Conservation (phyloP, 352 stramenopile genomes). For the Pythium diclinum region DNA sequence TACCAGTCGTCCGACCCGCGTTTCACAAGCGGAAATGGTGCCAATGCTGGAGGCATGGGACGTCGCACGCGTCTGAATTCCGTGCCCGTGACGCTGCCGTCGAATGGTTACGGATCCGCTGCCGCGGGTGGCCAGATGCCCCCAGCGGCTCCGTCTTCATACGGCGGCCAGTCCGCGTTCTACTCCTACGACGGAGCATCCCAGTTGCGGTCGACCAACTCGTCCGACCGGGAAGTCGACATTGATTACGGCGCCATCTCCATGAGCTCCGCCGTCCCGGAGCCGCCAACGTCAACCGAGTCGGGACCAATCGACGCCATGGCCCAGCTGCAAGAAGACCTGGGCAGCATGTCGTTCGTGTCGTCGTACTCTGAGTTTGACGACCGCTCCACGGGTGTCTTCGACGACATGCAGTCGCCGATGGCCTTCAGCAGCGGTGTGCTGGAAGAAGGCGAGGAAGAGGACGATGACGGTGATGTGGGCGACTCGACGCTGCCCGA, state of each 20-base stretch:
- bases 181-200: constrained; percentile 21
- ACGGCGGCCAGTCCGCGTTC: constrained; percentile 4
- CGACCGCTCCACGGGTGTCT: constrained; percentile 26
- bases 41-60: not conserved
- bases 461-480: constrained; percentile 39
- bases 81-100: constrained; percentile 48
- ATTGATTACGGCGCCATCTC: constrained; percentile 22
- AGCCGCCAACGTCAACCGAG: constrained; percentile 22
- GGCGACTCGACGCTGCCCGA: constrained; percentile 68
- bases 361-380: constrained; percentile 39
- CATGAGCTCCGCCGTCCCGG: constrained; percentile 21
- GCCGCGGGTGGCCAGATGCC: not conserved
- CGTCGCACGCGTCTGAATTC: constrained; percentile 61
- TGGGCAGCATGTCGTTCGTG: constrained; percentile 34
- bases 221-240: constrained; percentile 26
- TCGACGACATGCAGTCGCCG: constrained; percentile 17
- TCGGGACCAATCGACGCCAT: constrained; percentile 14
- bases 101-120: not conserved
- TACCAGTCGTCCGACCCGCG: constrained; percentile 1
- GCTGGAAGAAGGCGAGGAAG: constrained; percentile 26
- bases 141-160: constrained; percentile 1
- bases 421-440: constrained; percentile 3
- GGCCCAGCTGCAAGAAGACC: constrained; percentile 25
- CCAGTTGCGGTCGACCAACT: constrained; percentile 18
- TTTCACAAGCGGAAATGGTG: not conserved